These are phyloP conservation scores for Lachnellula willkommii DNA, from an alignment of 2,329 filamentous ascomycete genomes.

Conservation along the genomic window DNA sequence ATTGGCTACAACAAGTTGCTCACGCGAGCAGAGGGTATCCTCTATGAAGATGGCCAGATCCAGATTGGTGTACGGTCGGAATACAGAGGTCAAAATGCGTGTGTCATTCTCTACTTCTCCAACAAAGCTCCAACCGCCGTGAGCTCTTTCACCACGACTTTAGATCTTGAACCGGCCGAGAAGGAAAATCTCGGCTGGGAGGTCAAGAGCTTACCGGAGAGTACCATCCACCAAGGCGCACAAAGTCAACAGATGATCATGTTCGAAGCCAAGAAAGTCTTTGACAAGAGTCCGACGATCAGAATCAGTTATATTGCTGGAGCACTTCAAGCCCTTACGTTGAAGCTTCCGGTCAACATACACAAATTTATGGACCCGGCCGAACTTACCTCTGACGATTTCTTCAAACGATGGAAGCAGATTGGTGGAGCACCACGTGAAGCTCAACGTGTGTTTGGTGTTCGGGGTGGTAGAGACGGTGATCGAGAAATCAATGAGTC, in stretches of 20 bases:
- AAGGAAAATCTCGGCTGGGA: slow-evolving; percentile 72
- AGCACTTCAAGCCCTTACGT: slow-evolving; percentile 82
- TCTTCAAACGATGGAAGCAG: slow-evolving; percentile 99
- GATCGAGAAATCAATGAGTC: slow-evolving; percentile 61
- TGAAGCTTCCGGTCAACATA: slow-evolving; percentile 80
- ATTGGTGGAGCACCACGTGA: slow-evolving; percentile 86
- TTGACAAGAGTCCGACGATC: slow-evolving; percentile 81
- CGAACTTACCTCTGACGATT: slow-evolving; percentile 81
- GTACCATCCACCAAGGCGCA: slow-evolving; percentile 63
- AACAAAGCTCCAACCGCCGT: slow-evolving; percentile 87
- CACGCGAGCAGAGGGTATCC: slow-evolving; percentile 73
- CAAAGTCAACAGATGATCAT: slow-evolving; percentile 93
- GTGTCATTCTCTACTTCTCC: slow-evolving; percentile 89
- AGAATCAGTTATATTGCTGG: slow-evolving; percentile 92
- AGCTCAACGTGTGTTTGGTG: slow-evolving; percentile 77
- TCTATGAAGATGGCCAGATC: slow-evolving; percentile 93
- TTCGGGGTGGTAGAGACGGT: slow-evolving; percentile 49
- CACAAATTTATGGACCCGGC: slow-evolving; percentile 98
- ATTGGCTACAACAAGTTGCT: slow-evolving; percentile 79
- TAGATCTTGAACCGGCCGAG: slow-evolving; percentile 70
- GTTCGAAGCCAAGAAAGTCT: slow-evolving; percentile 80
- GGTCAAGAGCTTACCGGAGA: slow-evolving; percentile 82
- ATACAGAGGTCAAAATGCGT: slow-evolving; percentile 92
- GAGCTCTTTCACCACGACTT: slow-evolving; percentile 86
- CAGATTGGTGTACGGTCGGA: slow-evolving; percentile 90